Evolutionary conservation across 306 rosid species (phyloP), one percentile per base, ranked within the genome.

Genomic region (Cucumis cinereus): DNA sequence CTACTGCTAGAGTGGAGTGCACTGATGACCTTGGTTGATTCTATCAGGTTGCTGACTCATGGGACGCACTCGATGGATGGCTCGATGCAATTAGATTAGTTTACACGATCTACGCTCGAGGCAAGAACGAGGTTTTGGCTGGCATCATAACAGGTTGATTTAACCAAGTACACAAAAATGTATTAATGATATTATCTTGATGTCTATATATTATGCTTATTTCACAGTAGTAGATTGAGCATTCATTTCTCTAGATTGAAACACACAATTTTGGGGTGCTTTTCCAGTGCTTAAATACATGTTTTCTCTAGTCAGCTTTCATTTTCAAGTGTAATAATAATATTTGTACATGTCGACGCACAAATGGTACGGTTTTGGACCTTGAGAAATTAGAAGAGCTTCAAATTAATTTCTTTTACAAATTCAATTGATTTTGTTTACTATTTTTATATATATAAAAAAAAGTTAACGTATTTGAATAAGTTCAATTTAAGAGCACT

Each of bases 11-110:
- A 64, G 74, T 43, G 52, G 73, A 68, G 54, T 68, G 55, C 49
- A 64, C 26, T 68, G 74, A 41, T 68, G 33, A 67, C 53, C 59
- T 41, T 76, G 70, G 56, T 68, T 82, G 81, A 76, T 57, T 81
- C 66, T 41, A 73, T 76, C 81, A 92, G 98, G 97, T 92, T 82
- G 96, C 97, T 50, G 99, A 92, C 78, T 90, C 99, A 1, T 92
- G 96, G 97, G 99, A 95, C 75, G 88, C 92, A 38, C 86, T 95
- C 72, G 99, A 95, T 71, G 99, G 98, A 61, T 95, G 99, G 99
- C 87, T 92, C 68, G 99, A 95, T 84, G 99, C 97, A 78, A 77
- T 95, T 81, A 94, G 97, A 79, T 83, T 92, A 59, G 99, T 95
- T 40, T 95, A 95, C 84, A 92, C 99, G 11, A 95, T 92, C 68